Base-by-base conservation (phyloP, 768 basidiomycete species). In the Hygrophorus pudorinus region DNA sequence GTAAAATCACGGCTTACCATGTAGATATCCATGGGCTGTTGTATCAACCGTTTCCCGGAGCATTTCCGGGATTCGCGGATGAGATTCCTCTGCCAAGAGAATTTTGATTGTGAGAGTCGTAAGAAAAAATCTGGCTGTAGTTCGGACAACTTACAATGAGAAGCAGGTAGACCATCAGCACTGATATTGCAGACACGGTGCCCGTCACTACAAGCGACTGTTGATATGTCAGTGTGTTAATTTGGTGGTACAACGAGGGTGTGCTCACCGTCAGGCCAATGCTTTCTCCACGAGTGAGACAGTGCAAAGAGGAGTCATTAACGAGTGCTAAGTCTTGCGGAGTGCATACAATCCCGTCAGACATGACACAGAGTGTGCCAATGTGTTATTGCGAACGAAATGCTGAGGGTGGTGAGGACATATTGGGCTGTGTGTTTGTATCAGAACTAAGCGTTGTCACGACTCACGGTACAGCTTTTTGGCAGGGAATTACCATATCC, bases 241-340 rank as follows among this genome's bases (percentile, higher is more conserved):
- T 9, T 24, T 14, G 2, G 16, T 4, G 34, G 13, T 20, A 21
- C 14, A 16, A 17, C 16, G n/a, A 20, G 4, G 1, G 29, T 21
- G 12, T 12, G 38, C 47, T n/a, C 14, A 48, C 47, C 35, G 27
- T 37, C 31, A 48, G 29, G 27, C 24, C 36, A 36, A 48, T 33
- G 27, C 16, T 38, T 20, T 48, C 41, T 29, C 43, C 36, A 14
- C 34, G 42, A 3, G 48, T 48, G 3, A 38, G 36, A 28, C 48
- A 48, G 28, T 45, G 35, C 8, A 24, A 13, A 35, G 33, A 3
- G 9, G n/a, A 13, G 3, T 10, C 24, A 7, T 17, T 30, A 7
- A 18, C 34, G 36, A 32, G 40, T n/a, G n/a, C 28, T 24, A 14
- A 32, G 41, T 42, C 41, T 30, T 41, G 40, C 18, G 24, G 40